Evolutionary conservation across 1,284 basidiomycete genomes (phyloP).

Genomic region (Abortiporus biennis): DNA sequence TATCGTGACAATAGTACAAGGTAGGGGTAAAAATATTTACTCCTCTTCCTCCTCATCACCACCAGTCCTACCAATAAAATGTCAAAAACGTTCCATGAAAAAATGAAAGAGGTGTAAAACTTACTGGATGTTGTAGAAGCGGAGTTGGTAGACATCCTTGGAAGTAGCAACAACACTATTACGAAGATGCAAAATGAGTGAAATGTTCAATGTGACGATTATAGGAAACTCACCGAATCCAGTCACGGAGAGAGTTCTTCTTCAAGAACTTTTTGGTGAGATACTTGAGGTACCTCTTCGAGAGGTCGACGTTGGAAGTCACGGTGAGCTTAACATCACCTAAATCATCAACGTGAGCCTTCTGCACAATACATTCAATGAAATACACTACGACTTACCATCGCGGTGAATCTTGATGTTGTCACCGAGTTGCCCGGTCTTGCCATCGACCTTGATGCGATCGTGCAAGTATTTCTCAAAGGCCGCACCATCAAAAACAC

Average conservation of each 20-base stretch:
- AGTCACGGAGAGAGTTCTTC: constrained; percentile 82
- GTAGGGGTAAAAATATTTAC: constrained; percentile 9
- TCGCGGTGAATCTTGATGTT: constrained; percentile 78
- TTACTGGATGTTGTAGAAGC: constrained; percentile 93
- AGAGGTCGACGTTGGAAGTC: constrained; percentile 79
- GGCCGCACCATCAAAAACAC: constrained; percentile 87
- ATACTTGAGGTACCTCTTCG: constrained; percentile 92
- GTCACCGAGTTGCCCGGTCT: constrained; percentile 84
- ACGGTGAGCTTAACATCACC: constrained; percentile 77
- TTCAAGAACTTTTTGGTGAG: constrained; percentile 96
- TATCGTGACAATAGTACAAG: too few relatives aligned
- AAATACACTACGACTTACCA: constrained; percentile 48
- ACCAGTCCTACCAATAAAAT: too few relatives aligned
- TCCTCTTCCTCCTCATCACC: constrained; percentile 23
- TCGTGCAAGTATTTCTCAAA: constrained; percentile 95
- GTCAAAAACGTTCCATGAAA: neutral
- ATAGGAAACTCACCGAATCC: constrained; percentile 59
- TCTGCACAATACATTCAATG: neutral
- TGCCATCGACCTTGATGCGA: constrained; percentile 82
- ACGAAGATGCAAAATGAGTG: neutral
- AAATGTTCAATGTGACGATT: neutral
- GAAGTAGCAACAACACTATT: constrained; percentile 78
- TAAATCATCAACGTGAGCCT: constrained; percentile 18
- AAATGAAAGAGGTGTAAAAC: constrained; percentile 22
- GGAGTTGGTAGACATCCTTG: constrained; percentile 86